Conservation (phyloP, 192 early-diverging fungal genomes). For the Backusella tuberculispora region DNA sequence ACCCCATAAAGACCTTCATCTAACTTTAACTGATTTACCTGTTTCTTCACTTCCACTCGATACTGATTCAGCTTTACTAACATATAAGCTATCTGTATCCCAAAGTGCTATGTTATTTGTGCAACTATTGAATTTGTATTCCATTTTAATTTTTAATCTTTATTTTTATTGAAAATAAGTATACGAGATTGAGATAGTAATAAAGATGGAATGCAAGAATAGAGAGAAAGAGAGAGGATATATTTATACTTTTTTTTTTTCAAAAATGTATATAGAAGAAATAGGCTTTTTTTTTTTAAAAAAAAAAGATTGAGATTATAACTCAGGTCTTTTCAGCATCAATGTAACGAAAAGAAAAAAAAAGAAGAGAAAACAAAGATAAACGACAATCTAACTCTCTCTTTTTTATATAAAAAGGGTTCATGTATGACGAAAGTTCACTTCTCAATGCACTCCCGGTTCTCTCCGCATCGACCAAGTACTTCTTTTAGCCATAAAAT, state of each 20-base stretch:
- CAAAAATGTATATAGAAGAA: background rate
- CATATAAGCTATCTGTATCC: background rate
- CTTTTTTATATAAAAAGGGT: background rate
- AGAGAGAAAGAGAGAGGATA: background rate
- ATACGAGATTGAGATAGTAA: no score
- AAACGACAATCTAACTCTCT: background rate
- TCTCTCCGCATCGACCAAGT: slow-evolving; percentile 4
- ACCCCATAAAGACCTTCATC: background rate
- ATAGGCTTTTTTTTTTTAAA: background rate
- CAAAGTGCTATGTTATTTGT: background rate
- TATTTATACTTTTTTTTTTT: slow-evolving; percentile 7
- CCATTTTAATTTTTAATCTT: background rate
- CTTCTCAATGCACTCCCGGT: slow-evolving; percentile 14
- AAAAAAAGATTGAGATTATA: background rate
- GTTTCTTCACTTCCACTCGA: background rate
- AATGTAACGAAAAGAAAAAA: background rate
- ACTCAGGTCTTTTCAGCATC: slow-evolving; percentile 8
- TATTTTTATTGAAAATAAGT: background rate
- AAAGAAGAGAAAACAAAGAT: background rate
- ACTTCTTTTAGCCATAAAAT: background rate
- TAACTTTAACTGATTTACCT: background rate
- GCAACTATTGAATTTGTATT: background rate
- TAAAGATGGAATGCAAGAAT: background rate
- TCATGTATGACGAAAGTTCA: slow-evolving; percentile 10
- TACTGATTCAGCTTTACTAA: slow-evolving; percentile 12